These are phyloP conservation scores for Abortiporus biennis DNA, from an alignment of 1,284 basidiomycete species.

Conservation along the genomic window DNA sequence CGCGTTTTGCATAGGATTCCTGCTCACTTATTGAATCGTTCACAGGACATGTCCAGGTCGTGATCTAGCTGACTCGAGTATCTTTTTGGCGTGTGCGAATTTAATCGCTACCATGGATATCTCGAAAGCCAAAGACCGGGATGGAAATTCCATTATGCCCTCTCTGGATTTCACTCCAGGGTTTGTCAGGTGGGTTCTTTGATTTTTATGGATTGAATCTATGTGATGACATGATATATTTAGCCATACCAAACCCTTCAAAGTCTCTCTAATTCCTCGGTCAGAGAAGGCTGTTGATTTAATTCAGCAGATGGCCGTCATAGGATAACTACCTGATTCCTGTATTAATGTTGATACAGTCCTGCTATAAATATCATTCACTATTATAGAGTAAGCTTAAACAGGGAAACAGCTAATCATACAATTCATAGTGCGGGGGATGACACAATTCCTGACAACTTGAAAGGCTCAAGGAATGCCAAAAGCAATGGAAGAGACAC, in stretches of 20 bases:
- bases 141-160: constrained; percentile 16
- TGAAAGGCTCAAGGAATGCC: constrained; percentile 30
- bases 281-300: background rate
- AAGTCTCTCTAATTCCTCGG: background rate
- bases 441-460: constrained; percentile 28
- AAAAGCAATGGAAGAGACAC: constrained; percentile 11
- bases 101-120: constrained; percentile 20
- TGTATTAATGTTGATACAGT: too few species aligned
- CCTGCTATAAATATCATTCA: too few species aligned
- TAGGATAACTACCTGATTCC: too few species aligned
- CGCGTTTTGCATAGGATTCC: constrained; percentile 1
- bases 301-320: constrained; percentile 4
- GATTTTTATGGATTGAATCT: background rate
- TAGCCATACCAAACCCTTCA: background rate
- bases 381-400: too few species aligned
- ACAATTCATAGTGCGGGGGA: constrained; percentile 19
- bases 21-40: constrained; percentile 1
- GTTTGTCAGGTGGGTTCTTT: constrained; percentile 17
- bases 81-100: constrained; percentile 20
- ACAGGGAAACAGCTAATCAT: constrained; percentile 19
- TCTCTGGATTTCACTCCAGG: constrained; percentile 16
- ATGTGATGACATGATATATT: background rate
- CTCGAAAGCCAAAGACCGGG: constrained; percentile 12
- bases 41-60: constrained; percentile 19
- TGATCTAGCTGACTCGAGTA: constrained; percentile 19